Conservation (phyloP, 2,329 filamentous ascomycete species). For the Akanthomyces lecanii region DNA sequence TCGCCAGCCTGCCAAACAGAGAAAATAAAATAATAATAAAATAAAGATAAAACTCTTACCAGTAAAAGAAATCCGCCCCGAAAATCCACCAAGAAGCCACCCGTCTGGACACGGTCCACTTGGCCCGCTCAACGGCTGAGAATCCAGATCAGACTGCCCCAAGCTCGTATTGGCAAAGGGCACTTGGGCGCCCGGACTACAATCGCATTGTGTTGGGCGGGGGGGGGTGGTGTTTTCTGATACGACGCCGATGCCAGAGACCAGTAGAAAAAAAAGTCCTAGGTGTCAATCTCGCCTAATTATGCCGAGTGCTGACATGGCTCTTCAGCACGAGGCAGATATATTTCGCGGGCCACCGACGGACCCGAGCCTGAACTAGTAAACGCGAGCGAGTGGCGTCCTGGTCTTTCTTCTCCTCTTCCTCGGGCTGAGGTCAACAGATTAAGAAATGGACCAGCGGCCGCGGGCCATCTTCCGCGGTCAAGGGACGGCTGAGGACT, state of each 20-base stretch:
- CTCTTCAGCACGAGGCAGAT: background rate
- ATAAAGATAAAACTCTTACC: no score
- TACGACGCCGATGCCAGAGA: background rate
- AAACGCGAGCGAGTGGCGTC: background rate
- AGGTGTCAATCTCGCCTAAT: background rate
- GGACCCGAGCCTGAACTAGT: background rate
- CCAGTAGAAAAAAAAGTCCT: background rate
- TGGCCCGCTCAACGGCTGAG: conserved; percentile 5
- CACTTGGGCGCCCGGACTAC: background rate
- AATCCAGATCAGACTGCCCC: conserved; percentile 2
- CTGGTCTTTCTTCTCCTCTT: no score
- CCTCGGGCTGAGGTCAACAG: no score
- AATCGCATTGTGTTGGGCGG: background rate
- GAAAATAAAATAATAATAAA: no score
- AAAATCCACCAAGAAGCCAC: background rate
- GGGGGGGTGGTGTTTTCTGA: background rate
- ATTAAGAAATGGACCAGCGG: background rate
- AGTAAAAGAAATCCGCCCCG: background rate
- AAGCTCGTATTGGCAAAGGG: background rate
- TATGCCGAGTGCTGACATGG: background rate
- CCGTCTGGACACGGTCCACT: background rate
- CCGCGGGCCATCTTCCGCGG: background rate
- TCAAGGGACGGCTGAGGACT: background rate
- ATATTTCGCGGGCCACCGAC: background rate
- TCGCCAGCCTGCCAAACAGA: no score